Evolutionary conservation across 768 basidiomycete genomes (phyloP).

Genomic region (Mycena rosella): DNA sequence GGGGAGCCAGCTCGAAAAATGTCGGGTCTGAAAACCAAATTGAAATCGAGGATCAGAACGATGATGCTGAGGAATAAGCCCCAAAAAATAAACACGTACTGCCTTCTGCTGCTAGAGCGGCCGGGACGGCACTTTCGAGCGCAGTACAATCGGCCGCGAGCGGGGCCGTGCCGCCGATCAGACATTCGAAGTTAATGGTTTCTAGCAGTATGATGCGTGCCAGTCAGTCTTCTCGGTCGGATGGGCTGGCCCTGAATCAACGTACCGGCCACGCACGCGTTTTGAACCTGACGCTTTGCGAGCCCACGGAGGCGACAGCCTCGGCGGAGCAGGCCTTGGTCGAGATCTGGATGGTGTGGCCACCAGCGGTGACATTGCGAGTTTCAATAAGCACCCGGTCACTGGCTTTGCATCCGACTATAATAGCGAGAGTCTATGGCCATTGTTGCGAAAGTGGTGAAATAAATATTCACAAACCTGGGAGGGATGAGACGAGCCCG

Average conservation of each 20-base stretch:
- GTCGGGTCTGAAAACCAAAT: background rate
- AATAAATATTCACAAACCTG: too few relatives aligned
- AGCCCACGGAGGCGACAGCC: background rate
- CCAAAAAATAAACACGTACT: background rate
- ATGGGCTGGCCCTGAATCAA: background rate
- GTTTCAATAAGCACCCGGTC: constrained; percentile 15
- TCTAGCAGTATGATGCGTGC: background rate
- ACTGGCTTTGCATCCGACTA: constrained; percentile 9
- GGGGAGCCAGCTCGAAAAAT: background rate
- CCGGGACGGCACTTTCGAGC: background rate
- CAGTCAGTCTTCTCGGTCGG: background rate
- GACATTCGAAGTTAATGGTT: background rate
- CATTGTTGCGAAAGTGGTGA: background rate
- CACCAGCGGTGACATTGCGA: constrained; percentile 14
- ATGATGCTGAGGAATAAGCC: background rate
- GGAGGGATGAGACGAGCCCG: too few relatives aligned
- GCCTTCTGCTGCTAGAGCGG: background rate
- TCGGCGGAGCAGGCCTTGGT: constrained; percentile 25
- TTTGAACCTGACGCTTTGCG: constrained; percentile 6
- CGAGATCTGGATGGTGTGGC: constrained; percentile 21
- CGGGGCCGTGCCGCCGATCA: background rate
- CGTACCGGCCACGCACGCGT: background rate
- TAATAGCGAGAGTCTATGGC: background rate
- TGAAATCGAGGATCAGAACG: too few relatives aligned
- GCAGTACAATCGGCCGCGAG: constrained; percentile 6